These are phyloP conservation scores for Pichia thaimueangensis DNA, from an alignment of 805 yeast genomes.

Conservation along the genomic window DNA sequence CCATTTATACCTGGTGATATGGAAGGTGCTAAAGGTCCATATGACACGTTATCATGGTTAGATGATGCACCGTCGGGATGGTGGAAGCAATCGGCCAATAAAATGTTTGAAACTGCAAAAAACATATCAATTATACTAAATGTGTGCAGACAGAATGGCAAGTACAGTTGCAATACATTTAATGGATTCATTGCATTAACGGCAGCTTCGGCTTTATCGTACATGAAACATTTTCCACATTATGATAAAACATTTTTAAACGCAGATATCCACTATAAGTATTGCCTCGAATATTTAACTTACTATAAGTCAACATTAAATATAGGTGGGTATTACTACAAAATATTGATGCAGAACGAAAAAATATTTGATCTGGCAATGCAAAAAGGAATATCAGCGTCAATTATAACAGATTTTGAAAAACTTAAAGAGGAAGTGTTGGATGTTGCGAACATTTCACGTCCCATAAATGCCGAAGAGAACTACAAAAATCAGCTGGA, in stretches of 20 bases:
- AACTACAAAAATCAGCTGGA: background rate
- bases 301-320: background rate
- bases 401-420: background rate
- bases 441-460: conserved; percentile 2
- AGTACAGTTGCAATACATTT: conserved; percentile 2
- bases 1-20: conserved; percentile 5
- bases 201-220: background rate
- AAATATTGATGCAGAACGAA: conserved; percentile 1
- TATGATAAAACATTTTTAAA: background rate
- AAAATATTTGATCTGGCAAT: conserved; percentile 4
- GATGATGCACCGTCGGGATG: background rate
- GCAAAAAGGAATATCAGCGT: background rate
- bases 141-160: background rate
- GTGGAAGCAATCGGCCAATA: conserved; percentile 1
- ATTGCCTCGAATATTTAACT: background rate
- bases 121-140: background rate
- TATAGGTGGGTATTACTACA: conserved; percentile 1
- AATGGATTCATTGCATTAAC: conserved; percentile 5
- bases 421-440: conserved; percentile 1
- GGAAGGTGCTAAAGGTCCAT: conserved; percentile 2
- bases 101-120: background rate
- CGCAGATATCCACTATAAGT: background rate
- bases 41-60: conserved; percentile 2
- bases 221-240: conserved; percentile 4
- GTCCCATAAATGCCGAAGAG: background rate